Evolutionary conservation across 75 land plant species (phyloP), one percentile per base, ranked within the genome.

Genomic region (Cupressus sempervirens): DNA sequence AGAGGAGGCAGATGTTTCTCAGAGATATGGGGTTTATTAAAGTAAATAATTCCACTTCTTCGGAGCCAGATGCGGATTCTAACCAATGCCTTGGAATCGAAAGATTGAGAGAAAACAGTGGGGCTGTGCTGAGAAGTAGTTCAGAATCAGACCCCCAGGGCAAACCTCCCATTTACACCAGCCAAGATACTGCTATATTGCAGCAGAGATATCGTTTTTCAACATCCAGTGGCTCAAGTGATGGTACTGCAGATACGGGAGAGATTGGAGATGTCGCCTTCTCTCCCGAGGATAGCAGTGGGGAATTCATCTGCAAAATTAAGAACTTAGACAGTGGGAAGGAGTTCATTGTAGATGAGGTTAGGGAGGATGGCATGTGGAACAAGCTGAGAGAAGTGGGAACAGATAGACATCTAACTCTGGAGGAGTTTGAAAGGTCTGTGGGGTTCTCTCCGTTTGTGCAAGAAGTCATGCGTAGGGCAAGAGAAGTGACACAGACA

Each of bases 1-100:
- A 95, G 65, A 81, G 99, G 53, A 74, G 97, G 73, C 82, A 86
- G 43, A 86, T 87, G 9, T 95, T 97, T 75, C 70, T 95, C 36
- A n/a, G 54, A 0, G 83, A 82, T 30, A 90, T 93, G 92, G 99
- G 93, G 10, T 86, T 93, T 5, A 76, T 58, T 67, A 88, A 88
- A 11, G 43, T 46, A 16, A 74, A 29, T 2, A 67, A 67, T 83
- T 83, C 81, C 26, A 34, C 81, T 16, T 46, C 53, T 18, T n/a
- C 23, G 3, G 74, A 83, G 38, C 40, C 74, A 29, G 36, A 83
- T 83, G 74, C 16, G 23, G 84, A 41, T 45, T 82, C 84, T 34
- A 82, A 16, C 26, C 86, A 81, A 29, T 72, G 23, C 72, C 75
- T 56, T 81, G 86, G 43, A 32, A 48, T 85, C 54, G 88, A 90